These are phyloP conservation scores for Taiozyma sp. DNA, from an alignment of 1,139 yeast genomes.

Conservation along the genomic window DNA sequence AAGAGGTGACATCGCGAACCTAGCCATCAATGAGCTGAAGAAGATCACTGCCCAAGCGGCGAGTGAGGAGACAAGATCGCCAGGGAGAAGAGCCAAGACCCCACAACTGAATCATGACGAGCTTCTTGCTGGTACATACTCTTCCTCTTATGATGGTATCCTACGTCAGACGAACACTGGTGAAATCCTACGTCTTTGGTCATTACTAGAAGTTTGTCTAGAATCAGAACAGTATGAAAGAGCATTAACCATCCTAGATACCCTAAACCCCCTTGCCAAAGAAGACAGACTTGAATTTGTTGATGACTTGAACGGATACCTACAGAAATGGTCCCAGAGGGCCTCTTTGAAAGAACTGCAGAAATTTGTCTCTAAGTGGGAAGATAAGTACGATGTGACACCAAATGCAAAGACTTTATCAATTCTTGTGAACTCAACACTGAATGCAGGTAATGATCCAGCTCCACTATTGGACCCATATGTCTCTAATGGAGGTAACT, in stretches of 20 bases:
- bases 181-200: conserved; percentile 64
- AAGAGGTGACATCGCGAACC: neutral
- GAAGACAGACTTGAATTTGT: conserved; percentile 24
- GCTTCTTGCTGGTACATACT: conserved; percentile 14
- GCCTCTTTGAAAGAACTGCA: conserved; percentile 26
- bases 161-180: conserved; percentile 39
- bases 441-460: conserved; percentile 19
- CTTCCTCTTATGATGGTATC: conserved; percentile 28
- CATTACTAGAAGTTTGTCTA: conserved; percentile 75
- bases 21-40: conserved; percentile 17
- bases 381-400: conserved; percentile 12
- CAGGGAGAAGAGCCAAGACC: neutral
- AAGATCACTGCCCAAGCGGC: conserved; percentile 3
- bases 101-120: conserved; percentile 6
- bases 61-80: conserved; percentile 1
- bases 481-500: conserved; percentile 8
- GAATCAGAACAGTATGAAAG: conserved; percentile 62
- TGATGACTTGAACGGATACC: conserved; percentile 43
- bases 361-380: conserved; percentile 20
- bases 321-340: conserved; percentile 36
- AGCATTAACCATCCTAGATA: conserved; percentile 62
- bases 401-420: conserved; percentile 34
- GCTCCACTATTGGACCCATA: conserved; percentile 7
- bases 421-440: conserved; percentile 34
- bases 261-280: conserved; percentile 34